Percentiles rank a stretch among this genome's conserved stretches.
These are phyloP conservation scores for Phlyctochytrium planicorne DNA, from an alignment of 192 early-diverging fungal genomes.

Conservation along the genomic window DNA sequence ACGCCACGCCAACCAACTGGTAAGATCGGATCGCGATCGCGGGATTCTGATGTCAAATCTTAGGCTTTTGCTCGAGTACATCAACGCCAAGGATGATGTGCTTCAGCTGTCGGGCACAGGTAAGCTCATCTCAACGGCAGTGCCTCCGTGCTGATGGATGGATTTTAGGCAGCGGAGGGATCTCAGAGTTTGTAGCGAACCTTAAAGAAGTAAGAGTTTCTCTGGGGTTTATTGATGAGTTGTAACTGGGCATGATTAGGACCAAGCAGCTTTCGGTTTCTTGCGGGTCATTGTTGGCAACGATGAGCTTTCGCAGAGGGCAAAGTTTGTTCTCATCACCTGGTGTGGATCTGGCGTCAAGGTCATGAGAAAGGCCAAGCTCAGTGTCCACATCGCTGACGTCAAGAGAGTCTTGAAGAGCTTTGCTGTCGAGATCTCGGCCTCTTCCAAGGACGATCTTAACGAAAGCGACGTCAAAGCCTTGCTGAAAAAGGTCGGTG, in stretches of 20 bases:
- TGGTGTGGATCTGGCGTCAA: slow-evolving; percentile 33
- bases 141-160: slow-evolving; percentile 1
- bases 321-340: slow-evolving; percentile 45
- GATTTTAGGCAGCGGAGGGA: slow-evolving; percentile 55
- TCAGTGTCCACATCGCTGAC: slow-evolving; percentile 75
- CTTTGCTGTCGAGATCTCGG: slow-evolving; percentile 75
- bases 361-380: slow-evolving; percentile 77
- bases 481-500: slow-evolving; percentile 70
- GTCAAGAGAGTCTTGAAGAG: slow-evolving; percentile 69
- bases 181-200: slow-evolving; percentile 59
- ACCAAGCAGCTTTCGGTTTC: slow-evolving; percentile 79
- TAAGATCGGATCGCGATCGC: slow-evolving; percentile 6
- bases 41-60: not conserved
- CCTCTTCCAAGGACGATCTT: slow-evolving; percentile 60
- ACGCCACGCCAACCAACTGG: slow-evolving; percentile 54
- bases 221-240: not conserved
- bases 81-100: slow-evolving; percentile 33
- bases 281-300: slow-evolving; percentile 66
- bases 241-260: slow-evolving; percentile 9
- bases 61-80: not conserved
- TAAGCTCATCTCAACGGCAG: too few species aligned
- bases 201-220: slow-evolving; percentile 42
- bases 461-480: slow-evolving; percentile 57
- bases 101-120: slow-evolving; percentile 41
- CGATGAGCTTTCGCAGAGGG: slow-evolving; percentile 49